These are phyloP conservation scores for Aspergillus glaucus DNA, from an alignment of 2,329 filamentous ascomycete species.

Conservation along the genomic window DNA sequence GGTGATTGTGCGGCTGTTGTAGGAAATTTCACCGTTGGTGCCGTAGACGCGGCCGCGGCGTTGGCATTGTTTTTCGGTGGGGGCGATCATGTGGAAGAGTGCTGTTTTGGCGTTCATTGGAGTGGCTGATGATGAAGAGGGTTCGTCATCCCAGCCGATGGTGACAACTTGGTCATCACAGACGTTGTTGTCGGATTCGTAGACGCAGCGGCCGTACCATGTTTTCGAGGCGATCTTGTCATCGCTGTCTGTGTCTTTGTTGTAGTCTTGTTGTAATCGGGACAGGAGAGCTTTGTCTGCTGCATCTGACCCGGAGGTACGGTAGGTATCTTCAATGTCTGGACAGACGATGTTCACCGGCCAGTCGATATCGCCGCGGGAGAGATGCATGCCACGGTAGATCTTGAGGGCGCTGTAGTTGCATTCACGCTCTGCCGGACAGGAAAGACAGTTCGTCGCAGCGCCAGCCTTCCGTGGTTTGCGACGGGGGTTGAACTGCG, in stretches of 20 bases:
- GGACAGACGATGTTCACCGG: slow-evolving; percentile 84
- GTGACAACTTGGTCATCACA: slow-evolving; percentile 89
- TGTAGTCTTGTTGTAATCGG: slow-evolving; percentile 50
- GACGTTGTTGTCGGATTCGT: slow-evolving; percentile 86
- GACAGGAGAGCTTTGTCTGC: slow-evolving; percentile 48
- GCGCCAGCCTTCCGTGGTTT: slow-evolving; percentile 69
- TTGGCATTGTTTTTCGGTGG: slow-evolving; percentile 79
- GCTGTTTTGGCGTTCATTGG: slow-evolving; percentile 60
- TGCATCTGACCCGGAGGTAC: slow-evolving; percentile 38
- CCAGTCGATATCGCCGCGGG: slow-evolving; percentile 65
- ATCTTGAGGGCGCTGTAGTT: slow-evolving; percentile 80
- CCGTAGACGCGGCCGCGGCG: slow-evolving; percentile 83
- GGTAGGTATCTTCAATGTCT: slow-evolving; percentile 74
- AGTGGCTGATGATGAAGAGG: neutral
- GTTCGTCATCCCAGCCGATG: slow-evolving; percentile 75
- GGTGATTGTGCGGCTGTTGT: slow-evolving; percentile 71
- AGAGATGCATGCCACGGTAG: slow-evolving; percentile 65
- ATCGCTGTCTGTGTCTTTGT: slow-evolving; percentile 48
- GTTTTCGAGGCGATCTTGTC: slow-evolving; percentile 44
- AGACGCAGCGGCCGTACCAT: slow-evolving; percentile 94
- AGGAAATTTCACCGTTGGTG: slow-evolving; percentile 74
- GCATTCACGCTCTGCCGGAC: slow-evolving; percentile 67
- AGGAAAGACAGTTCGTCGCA: slow-evolving; percentile 83
- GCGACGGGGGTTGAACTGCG: slow-evolving; percentile 67
- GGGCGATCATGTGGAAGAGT: slow-evolving; percentile 88